Evolutionary conservation across 78 protist genomes (phyloP), one percentile per base, ranked within the genome.

Genomic region (Corallochytrium limacisporum): DNA sequence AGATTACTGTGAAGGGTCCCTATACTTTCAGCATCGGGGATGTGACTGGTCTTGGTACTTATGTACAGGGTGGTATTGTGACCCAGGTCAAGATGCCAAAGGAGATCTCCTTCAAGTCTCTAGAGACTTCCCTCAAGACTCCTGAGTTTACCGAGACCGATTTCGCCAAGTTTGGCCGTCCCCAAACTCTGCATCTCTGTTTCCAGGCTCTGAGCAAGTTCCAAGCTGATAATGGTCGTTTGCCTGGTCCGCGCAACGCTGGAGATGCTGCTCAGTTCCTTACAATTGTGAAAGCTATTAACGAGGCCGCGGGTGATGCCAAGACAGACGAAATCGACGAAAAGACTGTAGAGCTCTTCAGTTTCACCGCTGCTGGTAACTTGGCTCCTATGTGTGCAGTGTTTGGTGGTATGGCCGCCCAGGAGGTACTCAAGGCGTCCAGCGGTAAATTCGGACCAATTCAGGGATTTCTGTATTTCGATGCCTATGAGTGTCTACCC

Each of bases 401-500:
- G 47, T 49, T 86, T 42, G 95, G 95, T 32, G 92, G 92, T 59
- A 35, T 78, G 22, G 85, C 88, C 20, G 84, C 88, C 0, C 95
- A 90, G 77, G 95, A 90, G 56, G 96, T 88, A 9, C 39, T 96
- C 39, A 96, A 96, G 90, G 97, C 97, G 0, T 60, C 71, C 78
- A 53, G 89, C 24, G 93, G 92, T 62, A 96, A 94, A 82, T 92
- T 84, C 81, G 62, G 24, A 20, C 99, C 98, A 39, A 20, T 94
- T 53, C 2, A 1, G 18, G 98, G 93, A 75, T 70, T 71, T 55
- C 62, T 90, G 33, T 89, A 71, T 67, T 87, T 75, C 35, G 98
- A 91, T 55, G 51, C 59, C 62, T 22, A 61, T 26, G 95, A 94
- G 76, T 44, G 49, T 28, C 77, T 91, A 29, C 95, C 92, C 16